phyloP scores from a whole-genome alignment of 169 alveolate genomes.

The Plasmodium gaboni region DNA sequence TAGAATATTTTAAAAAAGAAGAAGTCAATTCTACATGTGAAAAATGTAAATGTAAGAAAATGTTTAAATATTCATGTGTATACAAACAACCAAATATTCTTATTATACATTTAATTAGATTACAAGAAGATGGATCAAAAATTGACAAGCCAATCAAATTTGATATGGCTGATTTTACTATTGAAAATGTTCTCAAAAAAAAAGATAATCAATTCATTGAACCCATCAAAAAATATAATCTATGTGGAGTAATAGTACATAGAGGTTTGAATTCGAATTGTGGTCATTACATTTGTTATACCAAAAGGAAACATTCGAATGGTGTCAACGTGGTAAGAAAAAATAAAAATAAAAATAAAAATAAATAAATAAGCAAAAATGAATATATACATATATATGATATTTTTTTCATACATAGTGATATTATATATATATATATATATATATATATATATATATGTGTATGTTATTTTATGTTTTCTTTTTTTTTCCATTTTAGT shows the following conservation, averaged over 20 bases:
- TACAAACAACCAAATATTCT: conserved; percentile 62
- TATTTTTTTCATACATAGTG: background rate
- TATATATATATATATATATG: background rate
- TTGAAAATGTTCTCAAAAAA: conserved; percentile 56
- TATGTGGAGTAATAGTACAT: conserved; percentile 63
- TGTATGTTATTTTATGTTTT: background rate
- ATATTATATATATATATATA: background rate
- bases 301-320: conserved; percentile 62
- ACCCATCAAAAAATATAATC: conserved; percentile 33
- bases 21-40: conserved; percentile 74
- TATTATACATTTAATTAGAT: conserved; percentile 55
- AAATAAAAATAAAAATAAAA: background rate
- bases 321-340: conserved; percentile 43
- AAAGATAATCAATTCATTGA: conserved; percentile 28
- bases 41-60: conserved; percentile 65
- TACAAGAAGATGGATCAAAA: conserved; percentile 61
- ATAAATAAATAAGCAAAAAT: background rate
- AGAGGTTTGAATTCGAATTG: conserved; percentile 51
- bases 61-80: conserved; percentile 52
- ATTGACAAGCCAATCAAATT: conserved; percentile 60
- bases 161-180: conserved; percentile 27
- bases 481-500: conserved; percentile 12
- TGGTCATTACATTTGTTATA: conserved; percentile 66
- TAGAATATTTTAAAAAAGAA: conserved; percentile 68
- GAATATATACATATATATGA: background rate